Evolutionary conservation across 2,329 filamentous ascomycete species (phyloP).

Genomic region (Colletotrichum sp.): DNA sequence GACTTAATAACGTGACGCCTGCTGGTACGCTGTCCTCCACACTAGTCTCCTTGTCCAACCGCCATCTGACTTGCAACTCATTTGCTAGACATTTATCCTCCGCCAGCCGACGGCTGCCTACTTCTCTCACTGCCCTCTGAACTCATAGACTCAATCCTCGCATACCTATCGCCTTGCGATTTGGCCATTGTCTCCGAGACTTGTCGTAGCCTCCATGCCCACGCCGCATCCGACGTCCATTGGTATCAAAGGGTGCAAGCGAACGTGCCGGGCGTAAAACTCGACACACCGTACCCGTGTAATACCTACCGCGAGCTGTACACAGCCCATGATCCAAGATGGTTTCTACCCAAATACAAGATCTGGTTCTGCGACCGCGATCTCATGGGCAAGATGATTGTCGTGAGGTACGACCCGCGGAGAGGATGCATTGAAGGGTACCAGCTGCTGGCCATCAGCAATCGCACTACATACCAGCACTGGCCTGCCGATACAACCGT

Average conservation of each 20-base stretch:
- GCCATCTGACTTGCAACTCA: background rate
- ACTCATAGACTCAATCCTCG: slow-evolving; percentile 74
- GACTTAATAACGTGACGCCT: background rate
- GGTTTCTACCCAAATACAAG: slow-evolving; percentile 82
- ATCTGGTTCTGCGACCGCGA: slow-evolving; percentile 85
- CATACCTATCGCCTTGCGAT: slow-evolving; percentile 67
- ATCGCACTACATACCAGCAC: slow-evolving; percentile 56
- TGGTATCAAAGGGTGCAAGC: slow-evolving; percentile 76
- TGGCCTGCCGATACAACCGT: slow-evolving; percentile 72
- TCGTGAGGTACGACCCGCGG: slow-evolving; percentile 77
- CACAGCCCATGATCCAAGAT: slow-evolving; percentile 75
- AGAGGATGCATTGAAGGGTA: slow-evolving; percentile 82
- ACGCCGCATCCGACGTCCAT: slow-evolving; percentile 69
- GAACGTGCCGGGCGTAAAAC: slow-evolving; percentile 62
- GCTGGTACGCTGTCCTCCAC: background rate
- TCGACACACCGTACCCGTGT: slow-evolving; percentile 64
- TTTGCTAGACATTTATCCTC: background rate
- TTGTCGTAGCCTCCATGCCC: slow-evolving; percentile 64
- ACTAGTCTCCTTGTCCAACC: background rate
- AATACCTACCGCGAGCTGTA: slow-evolving; percentile 75
- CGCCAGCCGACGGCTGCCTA: slow-evolving; percentile 16
- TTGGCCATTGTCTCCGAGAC: slow-evolving; percentile 65
- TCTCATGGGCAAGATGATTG: slow-evolving; percentile 75
- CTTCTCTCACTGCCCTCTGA: slow-evolving; percentile 73
- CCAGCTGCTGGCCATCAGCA: slow-evolving; percentile 71